phyloP scores from a whole-genome alignment of 352 stramenopile genomes.

The Phytophthora macrochlamydospora region DNA sequence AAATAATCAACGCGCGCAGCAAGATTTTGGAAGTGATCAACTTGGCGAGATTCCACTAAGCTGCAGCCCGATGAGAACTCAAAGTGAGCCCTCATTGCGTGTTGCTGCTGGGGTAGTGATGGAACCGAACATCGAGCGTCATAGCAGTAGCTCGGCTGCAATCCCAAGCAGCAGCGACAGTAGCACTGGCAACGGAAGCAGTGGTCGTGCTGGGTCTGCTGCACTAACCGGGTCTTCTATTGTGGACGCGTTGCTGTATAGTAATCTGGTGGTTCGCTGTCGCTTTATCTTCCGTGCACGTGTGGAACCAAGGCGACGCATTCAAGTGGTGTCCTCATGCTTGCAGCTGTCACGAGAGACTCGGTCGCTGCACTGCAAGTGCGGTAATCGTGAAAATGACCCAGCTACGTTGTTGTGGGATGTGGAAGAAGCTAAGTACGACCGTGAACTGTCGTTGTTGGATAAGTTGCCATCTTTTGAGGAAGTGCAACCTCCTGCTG shows the following conservation, averaged over 20 bases:
- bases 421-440: constrained; percentile 78
- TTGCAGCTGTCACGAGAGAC: constrained; percentile 77
- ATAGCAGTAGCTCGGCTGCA: constrained; percentile 28
- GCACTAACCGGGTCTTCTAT: constrained; percentile 64
- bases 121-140: constrained; percentile 24
- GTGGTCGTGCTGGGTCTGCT: constrained; percentile 7
- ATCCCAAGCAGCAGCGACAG: constrained; percentile 14
- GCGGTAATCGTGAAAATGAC: constrained; percentile 78
- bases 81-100: constrained; percentile 28
- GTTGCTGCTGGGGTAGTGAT: constrained; percentile 12
- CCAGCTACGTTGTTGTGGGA: constrained; percentile 66
- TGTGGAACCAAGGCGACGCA: constrained; percentile 70
- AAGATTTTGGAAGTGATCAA: constrained; percentile 39
- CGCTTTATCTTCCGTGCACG: constrained; percentile 83
- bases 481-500: constrained; percentile 37
- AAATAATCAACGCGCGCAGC: constrained; percentile 41
- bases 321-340: constrained; percentile 70
- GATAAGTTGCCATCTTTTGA: constrained; percentile 73
- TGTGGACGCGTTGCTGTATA: constrained; percentile 79
- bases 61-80: constrained; percentile 26
- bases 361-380: constrained; percentile 70
- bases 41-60: constrained; percentile 14
- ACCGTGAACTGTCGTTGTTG: constrained; percentile 64
- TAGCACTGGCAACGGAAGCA: constrained; percentile 14
- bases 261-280: constrained; percentile 77